A percentile compares a stretch with the other conserved stretches of the same genome.
These are phyloP conservation scores for Lachnellula suecica DNA, from an alignment of 2,329 filamentous ascomycete species.

Conservation along the genomic window DNA sequence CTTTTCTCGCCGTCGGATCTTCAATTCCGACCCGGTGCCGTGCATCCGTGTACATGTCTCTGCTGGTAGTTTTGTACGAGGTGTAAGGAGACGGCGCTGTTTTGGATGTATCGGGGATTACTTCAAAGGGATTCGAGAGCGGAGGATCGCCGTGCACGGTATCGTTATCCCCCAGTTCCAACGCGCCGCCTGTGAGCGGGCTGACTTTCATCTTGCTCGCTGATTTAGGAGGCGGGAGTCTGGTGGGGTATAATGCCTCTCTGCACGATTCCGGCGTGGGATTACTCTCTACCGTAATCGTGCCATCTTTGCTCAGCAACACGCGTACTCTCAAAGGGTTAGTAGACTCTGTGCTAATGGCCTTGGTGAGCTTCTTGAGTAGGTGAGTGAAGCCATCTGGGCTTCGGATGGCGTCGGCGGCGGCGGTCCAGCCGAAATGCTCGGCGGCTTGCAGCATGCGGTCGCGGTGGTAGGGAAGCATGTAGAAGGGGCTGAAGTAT, in stretches of 20 bases:
- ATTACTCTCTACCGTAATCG: conserved; percentile 43
- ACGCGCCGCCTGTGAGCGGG: conserved; percentile 28
- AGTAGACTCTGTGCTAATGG: conserved; percentile 27
- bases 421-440: conserved; percentile 54
- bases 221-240: conserved; percentile 47
- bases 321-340: conserved; percentile 53
- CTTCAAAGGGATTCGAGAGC: conserved; percentile 37
- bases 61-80: conserved; percentile 79
- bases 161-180: conserved; percentile 23
- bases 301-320: conserved; percentile 49
- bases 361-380: conserved; percentile 36
- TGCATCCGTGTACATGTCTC: conserved; percentile 70
- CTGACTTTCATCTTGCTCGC: conserved; percentile 22
- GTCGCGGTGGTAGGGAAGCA: conserved; percentile 76
- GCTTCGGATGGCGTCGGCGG: conserved; percentile 45
- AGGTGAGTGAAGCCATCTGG: conserved; percentile 45
- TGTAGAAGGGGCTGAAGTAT: conserved; percentile 66
- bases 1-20: conserved; percentile 48
- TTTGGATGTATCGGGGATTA: conserved; percentile 50
- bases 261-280: conserved; percentile 40
- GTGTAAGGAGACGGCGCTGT: conserved; percentile 65
- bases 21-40: conserved; percentile 59
- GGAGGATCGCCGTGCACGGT: conserved; percentile 25
- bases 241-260: conserved; percentile 56
- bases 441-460: conserved; percentile 67